Evolutionary conservation across 306 rosid genomes (phyloP).

Genomic region (Malus asiatica): DNA sequence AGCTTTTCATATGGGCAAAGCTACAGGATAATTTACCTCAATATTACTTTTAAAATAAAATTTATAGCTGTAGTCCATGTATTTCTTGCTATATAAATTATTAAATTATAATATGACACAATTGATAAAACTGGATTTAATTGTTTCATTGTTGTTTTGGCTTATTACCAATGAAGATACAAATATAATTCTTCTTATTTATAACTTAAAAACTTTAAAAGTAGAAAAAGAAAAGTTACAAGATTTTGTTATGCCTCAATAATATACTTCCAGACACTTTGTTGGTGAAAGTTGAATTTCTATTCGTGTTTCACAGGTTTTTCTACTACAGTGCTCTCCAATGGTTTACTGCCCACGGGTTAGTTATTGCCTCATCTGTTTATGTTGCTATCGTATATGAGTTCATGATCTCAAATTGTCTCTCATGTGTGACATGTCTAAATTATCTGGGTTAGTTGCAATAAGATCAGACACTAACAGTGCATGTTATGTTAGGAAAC

Average conservation of each 20-base stretch:
- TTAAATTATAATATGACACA: not conserved
- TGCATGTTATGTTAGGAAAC: not conserved
- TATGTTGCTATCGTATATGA: not conserved
- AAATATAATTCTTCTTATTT: not conserved
- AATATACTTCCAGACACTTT: not conserved
- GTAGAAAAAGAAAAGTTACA: not conserved
- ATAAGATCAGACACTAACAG: not conserved
- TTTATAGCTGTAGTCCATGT: not conserved
- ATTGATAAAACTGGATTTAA: not conserved
- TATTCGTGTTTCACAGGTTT: slow-evolving; percentile 47
- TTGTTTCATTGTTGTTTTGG: not conserved
- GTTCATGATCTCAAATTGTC: not conserved
- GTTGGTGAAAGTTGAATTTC: not conserved
- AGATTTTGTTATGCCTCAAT: not conserved
- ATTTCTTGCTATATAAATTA: not conserved
- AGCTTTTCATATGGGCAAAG: not conserved
- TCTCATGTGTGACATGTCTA: not conserved
- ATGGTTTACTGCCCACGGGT: slow-evolving; percentile 90
- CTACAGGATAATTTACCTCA: not conserved
- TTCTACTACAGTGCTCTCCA: slow-evolving; percentile 77
- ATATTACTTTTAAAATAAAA: not conserved
- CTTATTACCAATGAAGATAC: not conserved
- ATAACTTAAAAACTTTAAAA: not conserved
- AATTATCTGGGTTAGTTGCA: not conserved
- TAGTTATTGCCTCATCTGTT: slow-evolving; percentile 25